A percentile compares a stretch with the other conserved stretches of the same genome.
Evolutionary conservation across 2,329 filamentous ascomycete genomes (phyloP).

Genomic region (Didymella lethalis): DNA sequence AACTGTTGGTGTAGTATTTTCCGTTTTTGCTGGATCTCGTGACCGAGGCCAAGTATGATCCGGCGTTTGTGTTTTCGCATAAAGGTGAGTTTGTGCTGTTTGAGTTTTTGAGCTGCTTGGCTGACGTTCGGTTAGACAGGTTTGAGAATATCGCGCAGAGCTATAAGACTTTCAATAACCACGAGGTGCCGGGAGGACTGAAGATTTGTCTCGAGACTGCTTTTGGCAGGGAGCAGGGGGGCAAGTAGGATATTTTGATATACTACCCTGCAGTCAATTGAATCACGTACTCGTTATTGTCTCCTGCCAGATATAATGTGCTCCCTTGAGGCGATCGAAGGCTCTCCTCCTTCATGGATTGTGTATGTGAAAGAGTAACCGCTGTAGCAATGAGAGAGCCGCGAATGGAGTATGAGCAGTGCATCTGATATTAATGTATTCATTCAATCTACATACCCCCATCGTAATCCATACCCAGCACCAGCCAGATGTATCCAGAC

Average conservation of each 20-base stretch:
- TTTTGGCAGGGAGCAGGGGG: neutral
- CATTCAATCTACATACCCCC: neutral
- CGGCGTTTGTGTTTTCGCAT: neutral
- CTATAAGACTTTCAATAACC: neutral
- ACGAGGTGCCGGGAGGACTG: neutral
- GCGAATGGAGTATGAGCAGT: neutral
- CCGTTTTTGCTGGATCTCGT: neutral
- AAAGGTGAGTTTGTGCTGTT: neutral
- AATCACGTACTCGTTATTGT: too few species aligned
- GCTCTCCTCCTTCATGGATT: too few species aligned
- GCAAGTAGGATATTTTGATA: neutral
- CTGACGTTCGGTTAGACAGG: neutral
- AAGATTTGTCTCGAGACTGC: neutral
- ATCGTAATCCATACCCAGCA: neutral
- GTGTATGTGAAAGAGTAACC: too few species aligned
- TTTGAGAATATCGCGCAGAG: neutral
- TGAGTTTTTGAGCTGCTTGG: neutral
- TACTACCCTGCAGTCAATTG: too few species aligned
- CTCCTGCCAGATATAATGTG: too few species aligned
- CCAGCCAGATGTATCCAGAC: conserved; percentile 5
- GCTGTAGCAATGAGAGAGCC: too few species aligned
- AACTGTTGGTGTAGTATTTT: neutral
- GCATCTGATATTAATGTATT: neutral
- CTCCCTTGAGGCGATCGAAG: too few species aligned
- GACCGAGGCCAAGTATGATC: neutral